A percentile compares a stretch with the other conserved stretches of the same genome.
Conservation (phyloP, 139 green algal species). For the Mesotaenium endlicherianum region DNA sequence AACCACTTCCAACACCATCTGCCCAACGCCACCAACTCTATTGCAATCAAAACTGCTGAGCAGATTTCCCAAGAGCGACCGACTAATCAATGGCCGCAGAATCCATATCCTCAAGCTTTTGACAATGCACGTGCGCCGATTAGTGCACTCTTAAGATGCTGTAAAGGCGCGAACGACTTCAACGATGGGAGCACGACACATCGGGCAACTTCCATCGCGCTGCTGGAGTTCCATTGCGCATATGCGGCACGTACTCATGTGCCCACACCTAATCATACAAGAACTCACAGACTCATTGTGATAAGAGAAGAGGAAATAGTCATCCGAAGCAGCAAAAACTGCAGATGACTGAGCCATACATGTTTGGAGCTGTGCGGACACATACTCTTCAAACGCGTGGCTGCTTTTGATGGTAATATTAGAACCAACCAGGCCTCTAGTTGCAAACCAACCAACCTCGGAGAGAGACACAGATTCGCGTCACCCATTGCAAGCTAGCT, state of each 20-base stretch:
- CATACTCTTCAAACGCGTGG: background rate
- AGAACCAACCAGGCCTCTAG: background rate
- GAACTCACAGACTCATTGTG: background rate
- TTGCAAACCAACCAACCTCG: no score
- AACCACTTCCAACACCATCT: no score
- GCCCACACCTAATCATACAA: conserved; percentile 22
- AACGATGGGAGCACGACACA: conserved; percentile 36
- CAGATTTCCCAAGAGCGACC: no score
- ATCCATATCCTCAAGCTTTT: no score
- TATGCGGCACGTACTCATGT: conserved; percentile 30
- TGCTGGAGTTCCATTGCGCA: conserved; percentile 31
- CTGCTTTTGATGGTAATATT: background rate
- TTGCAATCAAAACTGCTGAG: no score
- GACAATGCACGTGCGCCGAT: no score
- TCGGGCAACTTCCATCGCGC: conserved; percentile 2
- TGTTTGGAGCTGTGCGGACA: background rate
- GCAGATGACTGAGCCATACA: background rate
- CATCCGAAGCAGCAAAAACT: background rate
- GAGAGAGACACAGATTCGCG: no score
- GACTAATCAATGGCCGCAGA: no score
- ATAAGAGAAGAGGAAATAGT: background rate
- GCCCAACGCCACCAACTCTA: no score
- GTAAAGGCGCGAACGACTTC: conserved; percentile 35
- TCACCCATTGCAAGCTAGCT: no score
- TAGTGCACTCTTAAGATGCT: no score